These are phyloP conservation scores for Spinellus fusiger DNA, from an alignment of 192 early-diverging fungal genomes.

Conservation along the genomic window DNA sequence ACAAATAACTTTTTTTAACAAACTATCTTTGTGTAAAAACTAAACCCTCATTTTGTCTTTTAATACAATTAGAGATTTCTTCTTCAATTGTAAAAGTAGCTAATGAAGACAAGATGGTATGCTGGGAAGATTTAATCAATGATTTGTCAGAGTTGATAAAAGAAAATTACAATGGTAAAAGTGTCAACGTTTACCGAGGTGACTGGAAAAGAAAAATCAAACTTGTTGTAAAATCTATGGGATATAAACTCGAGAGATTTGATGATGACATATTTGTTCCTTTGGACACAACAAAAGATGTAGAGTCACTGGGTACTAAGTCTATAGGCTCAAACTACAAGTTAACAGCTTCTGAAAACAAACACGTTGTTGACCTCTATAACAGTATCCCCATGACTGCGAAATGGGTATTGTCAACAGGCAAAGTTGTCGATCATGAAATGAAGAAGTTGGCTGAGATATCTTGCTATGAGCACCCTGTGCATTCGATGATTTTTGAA, in stretches of 20 bases:
- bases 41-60: neutral
- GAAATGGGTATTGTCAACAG: neutral
- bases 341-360: neutral
- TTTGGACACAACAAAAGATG: neutral
- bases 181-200: constrained; percentile 2
- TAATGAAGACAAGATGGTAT: constrained; percentile 2
- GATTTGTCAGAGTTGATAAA: neutral
- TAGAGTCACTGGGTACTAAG: neutral
- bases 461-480: neutral
- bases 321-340: constrained; percentile 1
- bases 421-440: neutral
- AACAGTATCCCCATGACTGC: neutral
- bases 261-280: neutral
- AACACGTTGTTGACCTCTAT: neutral
- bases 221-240: neutral
- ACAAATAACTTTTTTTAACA: neutral
- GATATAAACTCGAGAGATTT: neutral
- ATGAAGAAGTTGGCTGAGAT: neutral
- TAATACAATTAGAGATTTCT: neutral
- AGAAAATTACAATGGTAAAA: constrained; percentile 1
- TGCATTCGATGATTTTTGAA: neutral
- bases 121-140: neutral
- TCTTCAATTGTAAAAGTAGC: neutral
- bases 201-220: constrained; percentile 2
- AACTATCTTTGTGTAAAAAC: neutral